phyloP scores from a whole-genome alignment of 805 yeast genomes.

The Myxozyma udenii region DNA sequence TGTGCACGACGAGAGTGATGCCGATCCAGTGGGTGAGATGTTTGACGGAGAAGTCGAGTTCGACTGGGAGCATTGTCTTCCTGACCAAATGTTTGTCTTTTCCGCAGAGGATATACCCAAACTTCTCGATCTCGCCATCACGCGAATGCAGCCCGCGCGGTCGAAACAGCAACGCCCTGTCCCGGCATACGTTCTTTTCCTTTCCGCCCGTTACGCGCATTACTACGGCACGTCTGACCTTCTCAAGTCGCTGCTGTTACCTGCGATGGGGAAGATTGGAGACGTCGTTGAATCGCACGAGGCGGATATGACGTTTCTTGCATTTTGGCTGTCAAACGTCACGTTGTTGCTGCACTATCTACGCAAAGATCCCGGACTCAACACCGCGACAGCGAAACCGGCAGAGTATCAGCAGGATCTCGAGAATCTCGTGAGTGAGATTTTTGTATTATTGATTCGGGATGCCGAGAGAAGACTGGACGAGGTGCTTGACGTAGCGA shows the following conservation, averaged over 20 bases:
- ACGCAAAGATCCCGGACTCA: conserved; percentile 55
- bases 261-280: conserved; percentile 36
- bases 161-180: conserved; percentile 40
- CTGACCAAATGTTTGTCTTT: conserved; percentile 43
- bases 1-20: conserved; percentile 21
- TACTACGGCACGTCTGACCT: conserved; percentile 38
- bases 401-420: conserved; percentile 34
- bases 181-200: conserved; percentile 45
- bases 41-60: conserved; percentile 35
- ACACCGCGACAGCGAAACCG: conserved; percentile 34
- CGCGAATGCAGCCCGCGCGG: conserved; percentile 40
- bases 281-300: conserved; percentile 36
- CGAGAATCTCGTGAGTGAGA: conserved; percentile 36
- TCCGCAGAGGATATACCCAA: conserved; percentile 39
- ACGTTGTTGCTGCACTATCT: conserved; percentile 77
- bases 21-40: conserved; percentile 21
- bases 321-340: conserved; percentile 85
- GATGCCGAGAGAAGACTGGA: conserved; percentile 42
- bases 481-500: conserved; percentile 36
- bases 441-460: conserved; percentile 37
- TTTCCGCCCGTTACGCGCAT: conserved; percentile 43
- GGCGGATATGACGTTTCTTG: conserved; percentile 44
- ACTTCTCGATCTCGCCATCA: conserved; percentile 41
- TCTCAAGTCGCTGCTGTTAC: conserved; percentile 35
- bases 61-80: conserved; percentile 43